Base-by-base conservation (phyloP, 257 asterid species). In the Nicotiana attenuata region DNA sequence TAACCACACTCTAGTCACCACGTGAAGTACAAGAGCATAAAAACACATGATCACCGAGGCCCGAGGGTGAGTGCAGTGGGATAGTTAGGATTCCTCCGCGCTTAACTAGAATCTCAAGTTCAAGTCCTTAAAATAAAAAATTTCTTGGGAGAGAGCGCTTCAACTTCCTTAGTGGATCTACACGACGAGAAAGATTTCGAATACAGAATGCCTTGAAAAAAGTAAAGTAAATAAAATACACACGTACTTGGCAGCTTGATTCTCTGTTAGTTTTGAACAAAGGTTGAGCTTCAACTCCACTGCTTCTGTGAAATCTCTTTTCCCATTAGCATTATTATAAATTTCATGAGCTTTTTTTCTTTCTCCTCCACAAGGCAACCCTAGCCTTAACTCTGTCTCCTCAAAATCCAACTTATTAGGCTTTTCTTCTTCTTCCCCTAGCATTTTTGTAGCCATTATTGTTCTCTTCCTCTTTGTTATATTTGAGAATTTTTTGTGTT, bases 351-450 rank as follows among this genome's bases (percentile, higher is more conserved):
- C 8, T 11, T 53, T 83, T 20, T 24, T 61, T 50, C 53, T 82
- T 50, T 53, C 85, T 10, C 87, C 84, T n/a, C 78, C 88, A 13
- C 84, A 78, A 1, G 87, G 84, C 41, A 87, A 67, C 16, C 86
- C 87, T 35, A 87, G 66, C 56, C 84, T 67, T 67, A 84, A 75
- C 81, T 84, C 87, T 10, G 87, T 87, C 83, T 81, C 87, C 26
- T 86, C 85, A 55, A 83, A 78, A 41, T 81, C 80, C 26, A 84
- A n/a, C 63, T 28, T 86, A n/a, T 28, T 86, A n/a, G 24, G 64
- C 35, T 35, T 14, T 45, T 9, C 79, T 67, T 3, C 84, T 66
- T 3, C 24, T 56, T 77, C 57, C 52, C 80, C 87, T 76, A 81
- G 38, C 22, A 57, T 16, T 66, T 65, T 76, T 29, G 52, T n/a